Evolutionary conservation across 2,329 filamentous ascomycete species (phyloP).

Genomic region (Colletotrichum plurivorum): DNA sequence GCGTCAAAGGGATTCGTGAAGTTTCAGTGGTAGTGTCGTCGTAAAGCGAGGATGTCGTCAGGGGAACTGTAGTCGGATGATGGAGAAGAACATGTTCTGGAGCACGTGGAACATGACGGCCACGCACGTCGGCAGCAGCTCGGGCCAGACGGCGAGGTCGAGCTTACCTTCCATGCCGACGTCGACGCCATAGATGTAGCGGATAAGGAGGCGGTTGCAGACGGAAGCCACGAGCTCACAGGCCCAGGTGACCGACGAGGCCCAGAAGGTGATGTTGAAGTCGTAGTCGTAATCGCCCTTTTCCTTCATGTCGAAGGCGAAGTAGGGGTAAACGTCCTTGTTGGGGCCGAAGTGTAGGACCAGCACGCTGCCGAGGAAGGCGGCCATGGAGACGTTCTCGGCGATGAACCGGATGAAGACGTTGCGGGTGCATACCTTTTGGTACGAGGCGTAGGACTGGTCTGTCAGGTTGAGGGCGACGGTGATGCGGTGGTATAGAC

Average conservation of each 20-base stretch:
- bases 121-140: constrained; percentile 75
- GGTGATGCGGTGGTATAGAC: constrained; percentile 69
- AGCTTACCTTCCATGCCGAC: constrained; percentile 75
- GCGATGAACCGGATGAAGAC: constrained; percentile 78
- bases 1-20: background rate
- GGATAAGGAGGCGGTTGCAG: constrained; percentile 71
- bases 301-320: constrained; percentile 70
- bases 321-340: constrained; percentile 78
- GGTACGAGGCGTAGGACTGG: constrained; percentile 74
- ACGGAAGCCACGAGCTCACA: constrained; percentile 76
- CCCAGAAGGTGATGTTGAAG: constrained; percentile 74
- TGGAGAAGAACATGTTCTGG: constrained; percentile 81
- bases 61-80: constrained; percentile 74
- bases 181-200: constrained; percentile 71
- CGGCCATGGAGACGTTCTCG: constrained; percentile 78
- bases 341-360: constrained; percentile 78
- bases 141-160: constrained; percentile 76
- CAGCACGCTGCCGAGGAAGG: constrained; percentile 75
- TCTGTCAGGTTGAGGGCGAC: constrained; percentile 67
- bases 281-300: constrained; percentile 65
- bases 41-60: background rate
- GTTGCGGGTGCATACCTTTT: constrained; percentile 76
- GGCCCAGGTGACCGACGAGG: constrained; percentile 75
- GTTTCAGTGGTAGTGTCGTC: background rate
- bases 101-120: constrained; percentile 77